Conservation (phyloP, 768 basidiomycete species). For the Hygrophorus pudorinus region DNA sequence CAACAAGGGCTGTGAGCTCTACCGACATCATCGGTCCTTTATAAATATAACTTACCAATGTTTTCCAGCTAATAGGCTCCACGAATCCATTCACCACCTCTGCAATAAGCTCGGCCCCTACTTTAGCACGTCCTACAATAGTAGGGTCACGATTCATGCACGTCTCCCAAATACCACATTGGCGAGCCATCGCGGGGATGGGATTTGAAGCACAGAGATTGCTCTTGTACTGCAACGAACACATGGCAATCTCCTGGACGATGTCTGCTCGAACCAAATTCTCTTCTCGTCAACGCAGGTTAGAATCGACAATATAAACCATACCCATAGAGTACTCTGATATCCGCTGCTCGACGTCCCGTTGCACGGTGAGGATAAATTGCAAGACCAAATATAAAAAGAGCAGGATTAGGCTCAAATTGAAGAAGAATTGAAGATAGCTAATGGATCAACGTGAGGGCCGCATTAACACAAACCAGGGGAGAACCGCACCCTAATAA, state of each 20-base stretch:
- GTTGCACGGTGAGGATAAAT: conserved; percentile 83
- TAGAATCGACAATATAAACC: conserved; percentile 14
- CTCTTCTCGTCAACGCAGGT: conserved; percentile 4
- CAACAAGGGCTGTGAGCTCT: conserved; percentile 4
- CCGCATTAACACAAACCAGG: background rate
- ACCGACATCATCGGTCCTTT: conserved; percentile 6
- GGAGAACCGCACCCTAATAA: conserved; percentile 61
- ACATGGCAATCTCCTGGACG: conserved; percentile 85
- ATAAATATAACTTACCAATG: conserved; percentile 42
- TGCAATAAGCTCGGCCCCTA: conserved; percentile 91
- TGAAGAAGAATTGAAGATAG: conserved; percentile 94
- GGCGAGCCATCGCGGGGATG: conserved; percentile 80
- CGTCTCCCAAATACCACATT: conserved; percentile 84
- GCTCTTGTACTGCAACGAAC: conserved; percentile 67
- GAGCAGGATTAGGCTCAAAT: conserved; percentile 70
- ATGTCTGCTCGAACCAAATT: conserved; percentile 46
- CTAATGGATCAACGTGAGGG: conserved; percentile 26
- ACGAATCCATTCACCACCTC: conserved; percentile 96
- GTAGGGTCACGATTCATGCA: conserved; percentile 95
- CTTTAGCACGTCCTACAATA: conserved; percentile 77
- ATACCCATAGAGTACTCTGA: conserved; percentile 82
- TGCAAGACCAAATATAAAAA: conserved; percentile 79
- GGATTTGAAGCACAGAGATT: conserved; percentile 72
- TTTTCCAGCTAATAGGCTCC: conserved; percentile 97
- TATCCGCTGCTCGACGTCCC: conserved; percentile 82